Base-by-base conservation (phyloP, 1,284 basidiomycete species). In the Ganoderma leucocontextum region DNA sequence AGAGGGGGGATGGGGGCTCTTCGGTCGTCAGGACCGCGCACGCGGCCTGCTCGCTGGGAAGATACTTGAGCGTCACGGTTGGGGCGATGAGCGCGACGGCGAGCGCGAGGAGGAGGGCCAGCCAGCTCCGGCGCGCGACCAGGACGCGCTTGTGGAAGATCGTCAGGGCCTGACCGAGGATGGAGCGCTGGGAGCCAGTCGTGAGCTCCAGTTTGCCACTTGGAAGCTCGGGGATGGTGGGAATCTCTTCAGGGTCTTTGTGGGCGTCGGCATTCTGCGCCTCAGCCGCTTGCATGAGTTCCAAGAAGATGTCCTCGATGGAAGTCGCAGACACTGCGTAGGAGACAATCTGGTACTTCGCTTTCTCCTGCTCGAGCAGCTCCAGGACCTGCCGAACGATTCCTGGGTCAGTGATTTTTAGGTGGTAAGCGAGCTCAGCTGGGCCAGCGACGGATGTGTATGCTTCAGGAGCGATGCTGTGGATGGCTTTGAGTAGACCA, bases 111-210 rank as follows among this genome's bases (percentile, higher is more conserved):
- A 29, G 39, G 13, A 39, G 39, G 2, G 89, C 83, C 12, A 95
- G 78, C 90, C 91, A 95, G 71, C 88, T 89, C 47, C 90, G 84
- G 4, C 88, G 85, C 1, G 87, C 80, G 62, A 95, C 85, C 33
- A 94, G 80, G n/a, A 81, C 72, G 0, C 93, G 88, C 77, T 95
- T 95, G 71, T 89, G 81, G 79, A 92, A 89, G 70, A 95, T 91
- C 0, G 91, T 93, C 52, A 53, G 25, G 8, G 47, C 44, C 44
- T 22, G 47, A 22, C 22, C 47, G 22, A 25, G 10, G 47, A 52
- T 52, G 22, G 47, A 25, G 42, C 44, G 44, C n/a, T 22, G 44
- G 44, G 44, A 22, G n/a, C 44, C 44, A 1, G 44, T 47, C 8
- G 44, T 47, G 44, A 47, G 44, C 44, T 47, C n/a, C 8, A 47